phyloP scores from a whole-genome alignment of 148 eudicot genomes.

The Nyssa sinensis region DNA sequence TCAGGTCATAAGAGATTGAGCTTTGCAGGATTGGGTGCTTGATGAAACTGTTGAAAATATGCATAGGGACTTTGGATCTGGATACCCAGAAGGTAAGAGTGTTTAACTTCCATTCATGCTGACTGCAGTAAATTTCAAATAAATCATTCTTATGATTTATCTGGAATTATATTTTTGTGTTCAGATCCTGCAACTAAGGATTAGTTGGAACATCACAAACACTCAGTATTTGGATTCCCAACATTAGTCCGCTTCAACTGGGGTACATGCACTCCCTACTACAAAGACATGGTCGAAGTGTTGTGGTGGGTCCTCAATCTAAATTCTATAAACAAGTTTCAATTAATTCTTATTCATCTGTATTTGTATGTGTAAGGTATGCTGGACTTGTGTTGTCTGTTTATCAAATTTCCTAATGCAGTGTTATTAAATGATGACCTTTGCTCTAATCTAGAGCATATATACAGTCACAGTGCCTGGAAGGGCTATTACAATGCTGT shows the following conservation, averaged over 20 bases:
- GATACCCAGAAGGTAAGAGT: constrained; percentile 86
- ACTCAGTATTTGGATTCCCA: constrained; percentile 89
- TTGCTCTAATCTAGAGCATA: background rate
- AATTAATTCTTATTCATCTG: background rate
- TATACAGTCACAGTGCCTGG: too few relatives aligned
- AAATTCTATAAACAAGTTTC: background rate
- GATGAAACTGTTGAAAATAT: constrained; percentile 81
- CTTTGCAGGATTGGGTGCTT: constrained; percentile 76
- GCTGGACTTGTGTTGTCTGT: background rate
- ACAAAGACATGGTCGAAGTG: constrained; percentile 66
- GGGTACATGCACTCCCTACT: constrained; percentile 87
- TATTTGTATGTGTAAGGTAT: background rate
- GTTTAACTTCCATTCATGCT: background rate
- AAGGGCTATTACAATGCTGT: too few relatives aligned
- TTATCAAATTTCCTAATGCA: background rate
- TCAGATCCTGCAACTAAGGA: constrained; percentile 87
- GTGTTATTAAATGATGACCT: background rate
- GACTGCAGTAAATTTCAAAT: background rate
- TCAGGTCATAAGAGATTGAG: constrained; percentile 91
- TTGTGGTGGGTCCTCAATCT: constrained; percentile 55
- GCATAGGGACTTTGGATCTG: constrained; percentile 86
- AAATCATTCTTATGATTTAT: background rate
- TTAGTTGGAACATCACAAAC: constrained; percentile 87
- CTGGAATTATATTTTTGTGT: constrained; percentile 9
- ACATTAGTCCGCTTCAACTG: constrained; percentile 94